These are phyloP conservation scores for Ascoidea tarda DNA, from an alignment of 805 yeast species.

Conservation along the genomic window DNA sequence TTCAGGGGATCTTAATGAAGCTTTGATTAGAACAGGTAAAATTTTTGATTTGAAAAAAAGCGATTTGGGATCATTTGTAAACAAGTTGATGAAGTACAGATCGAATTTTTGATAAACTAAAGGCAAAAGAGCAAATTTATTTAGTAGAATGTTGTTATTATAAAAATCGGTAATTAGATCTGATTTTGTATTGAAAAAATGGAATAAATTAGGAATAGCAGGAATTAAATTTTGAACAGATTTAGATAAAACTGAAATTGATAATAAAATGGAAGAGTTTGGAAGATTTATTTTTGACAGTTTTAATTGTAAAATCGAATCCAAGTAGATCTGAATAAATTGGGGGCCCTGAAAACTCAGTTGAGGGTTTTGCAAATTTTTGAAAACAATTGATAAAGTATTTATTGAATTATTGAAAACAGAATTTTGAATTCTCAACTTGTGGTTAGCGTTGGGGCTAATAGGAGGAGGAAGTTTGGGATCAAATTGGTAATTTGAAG, in stretches of 20 bases:
- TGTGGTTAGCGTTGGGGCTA: not conserved
- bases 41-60: constrained; percentile 21
- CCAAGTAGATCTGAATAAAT: not conserved
- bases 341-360: not conserved
- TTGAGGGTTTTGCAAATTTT: not conserved
- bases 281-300: not conserved
- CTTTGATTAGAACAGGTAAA: constrained; percentile 56
- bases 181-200: constrained; percentile 2
- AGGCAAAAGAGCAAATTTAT: constrained; percentile 27
- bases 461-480: not conserved
- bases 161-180: constrained; percentile 15
- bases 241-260: not conserved
- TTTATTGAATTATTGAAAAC: not conserved
- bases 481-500: not conserved
- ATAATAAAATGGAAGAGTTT: constrained; percentile 1
- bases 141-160: constrained; percentile 28
- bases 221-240: constrained; percentile 4
- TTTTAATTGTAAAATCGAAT: not conserved
- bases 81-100: constrained; percentile 24
- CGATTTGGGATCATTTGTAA: constrained; percentile 21
- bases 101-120: constrained; percentile 24
- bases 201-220: constrained; percentile 5
- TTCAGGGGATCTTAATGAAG: constrained; percentile 71
- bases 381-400: not conserved
- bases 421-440: not conserved